Conservation (phyloP, 2,329 filamentous ascomycete genomes). For the Claviceps pazoutovae region DNA sequence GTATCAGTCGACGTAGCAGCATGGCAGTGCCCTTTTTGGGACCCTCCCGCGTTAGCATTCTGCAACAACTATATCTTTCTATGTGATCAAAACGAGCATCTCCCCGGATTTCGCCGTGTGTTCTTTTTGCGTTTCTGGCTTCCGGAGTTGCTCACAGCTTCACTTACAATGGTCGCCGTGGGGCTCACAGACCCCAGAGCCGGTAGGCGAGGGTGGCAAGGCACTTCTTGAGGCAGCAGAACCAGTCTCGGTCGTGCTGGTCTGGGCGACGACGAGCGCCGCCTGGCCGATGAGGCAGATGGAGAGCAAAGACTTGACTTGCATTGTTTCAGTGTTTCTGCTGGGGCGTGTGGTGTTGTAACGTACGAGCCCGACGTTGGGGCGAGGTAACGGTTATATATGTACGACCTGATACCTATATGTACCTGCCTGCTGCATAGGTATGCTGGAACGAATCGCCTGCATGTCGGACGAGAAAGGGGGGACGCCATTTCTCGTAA, state of each 20-base stretch:
- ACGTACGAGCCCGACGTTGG: too few relatives aligned
- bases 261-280: conserved; percentile 4
- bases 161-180: conserved; percentile 9
- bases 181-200: conserved; percentile 7
- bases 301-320: conserved; percentile 6
- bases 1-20: neutral
- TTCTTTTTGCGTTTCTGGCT: too few relatives aligned
- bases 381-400: too few relatives aligned
- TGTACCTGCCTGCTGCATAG: too few relatives aligned
- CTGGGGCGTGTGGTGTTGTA: neutral
- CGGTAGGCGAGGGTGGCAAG: conserved; percentile 10
- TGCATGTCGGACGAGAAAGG: too few relatives aligned
- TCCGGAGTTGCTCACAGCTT: neutral
- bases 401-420: too few relatives aligned
- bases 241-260: neutral
- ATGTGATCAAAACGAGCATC: too few relatives aligned
- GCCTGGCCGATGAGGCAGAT: conserved; percentile 8
- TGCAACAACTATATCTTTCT: neutral
- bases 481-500: too few relatives aligned
- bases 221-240: neutral
- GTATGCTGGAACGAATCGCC: too few relatives aligned
- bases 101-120: too few relatives aligned
- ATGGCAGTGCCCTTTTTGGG: conserved; percentile 8
- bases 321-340: conserved; percentile 3
- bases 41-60: neutral